phyloP scores from a whole-genome alignment of 805 yeast genomes.

The Scheffersomyces coipomensis region DNA sequence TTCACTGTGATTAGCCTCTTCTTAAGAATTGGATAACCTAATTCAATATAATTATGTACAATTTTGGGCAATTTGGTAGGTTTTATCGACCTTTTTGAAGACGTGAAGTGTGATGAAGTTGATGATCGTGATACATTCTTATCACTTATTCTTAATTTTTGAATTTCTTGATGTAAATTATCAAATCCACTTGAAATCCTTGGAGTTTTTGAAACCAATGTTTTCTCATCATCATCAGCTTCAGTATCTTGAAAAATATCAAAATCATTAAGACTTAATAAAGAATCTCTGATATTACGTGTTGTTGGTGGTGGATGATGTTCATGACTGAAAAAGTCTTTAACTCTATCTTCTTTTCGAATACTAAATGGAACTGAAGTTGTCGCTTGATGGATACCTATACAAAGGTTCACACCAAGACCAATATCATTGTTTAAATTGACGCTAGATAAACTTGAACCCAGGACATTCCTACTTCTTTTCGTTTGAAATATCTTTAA shows the following conservation, averaged over 20 bases:
- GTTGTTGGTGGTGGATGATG: constrained; percentile 1
- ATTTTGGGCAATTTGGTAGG: constrained; percentile 27
- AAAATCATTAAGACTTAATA: constrained; percentile 3
- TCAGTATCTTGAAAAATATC: constrained; percentile 2
- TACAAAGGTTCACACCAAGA: constrained; percentile 10
- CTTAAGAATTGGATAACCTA: constrained; percentile 22
- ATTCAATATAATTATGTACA: constrained; percentile 13
- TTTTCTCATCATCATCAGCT: constrained; percentile 7
- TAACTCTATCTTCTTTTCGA: constrained; percentile 26
- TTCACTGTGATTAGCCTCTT: constrained; percentile 12
- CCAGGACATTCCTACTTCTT: background rate
- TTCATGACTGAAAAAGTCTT: constrained; percentile 15
- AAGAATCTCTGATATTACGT: constrained; percentile 7
- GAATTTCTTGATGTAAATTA: background rate
- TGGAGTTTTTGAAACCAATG: constrained; percentile 5
- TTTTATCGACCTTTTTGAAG: background rate
- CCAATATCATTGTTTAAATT: constrained; percentile 25
- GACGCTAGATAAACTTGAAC: constrained; percentile 1
- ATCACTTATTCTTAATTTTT: constrained; percentile 1
- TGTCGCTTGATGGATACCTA: constrained; percentile 3
- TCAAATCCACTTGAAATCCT: background rate
- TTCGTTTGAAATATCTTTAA: constrained; percentile 16
- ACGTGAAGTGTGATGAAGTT: background rate
- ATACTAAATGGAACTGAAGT: constrained; percentile 32
- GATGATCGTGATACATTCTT: background rate